Base-by-base conservation (phyloP, 2,329 filamentous ascomycete species). In the Onygenales sp. region DNA sequence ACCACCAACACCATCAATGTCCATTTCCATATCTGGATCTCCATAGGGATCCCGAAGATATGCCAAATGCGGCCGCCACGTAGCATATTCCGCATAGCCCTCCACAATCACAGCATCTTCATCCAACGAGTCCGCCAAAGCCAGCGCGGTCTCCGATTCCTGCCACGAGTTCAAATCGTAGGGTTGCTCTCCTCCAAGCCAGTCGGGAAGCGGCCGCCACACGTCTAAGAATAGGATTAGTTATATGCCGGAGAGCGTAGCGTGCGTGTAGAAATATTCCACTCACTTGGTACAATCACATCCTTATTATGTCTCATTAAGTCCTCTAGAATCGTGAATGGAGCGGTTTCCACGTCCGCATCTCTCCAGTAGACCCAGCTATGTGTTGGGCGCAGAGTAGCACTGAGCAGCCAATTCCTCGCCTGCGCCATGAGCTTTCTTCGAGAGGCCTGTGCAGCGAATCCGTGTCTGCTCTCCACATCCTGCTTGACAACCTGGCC, bases 341-440 rank as follows among this genome's bases (percentile, higher is more conserved):
- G 93, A 2, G 93, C 93, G 1, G 93, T 98, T 72, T 97, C 90
- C 7, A 98, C 93, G 72, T 98, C 93, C 27, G 95, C 93, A 73
- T 98, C 93, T 71, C 93, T 84, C 93, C 93, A 98, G 68, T 98
- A 98, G 8, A 98, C 93, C 93, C 93, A 98, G 59, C 91, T 96
- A 68, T 98, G 93, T 51, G 93, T 94, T 1, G 93, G 93, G 43
- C 93, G 84, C 52, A 98, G 75, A 21, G 93, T 92, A 42, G 93
- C 92, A 64, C 90, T 96, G 54, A 98, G 74, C 51, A 98, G 78
- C 93, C 93, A 98, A 72, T 98, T 98, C 58, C 93, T 82, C 50
- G 93, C 93, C 73, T 96, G 90, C 0, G 93, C 93, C 93, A 98
- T 98, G 64, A 95, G 79, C 75, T 98, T 98, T 70, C 93, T 83